These are phyloP conservation scores for Bodo saltans DNA, from an alignment of 78 protist genomes.

Conservation along the genomic window DNA sequence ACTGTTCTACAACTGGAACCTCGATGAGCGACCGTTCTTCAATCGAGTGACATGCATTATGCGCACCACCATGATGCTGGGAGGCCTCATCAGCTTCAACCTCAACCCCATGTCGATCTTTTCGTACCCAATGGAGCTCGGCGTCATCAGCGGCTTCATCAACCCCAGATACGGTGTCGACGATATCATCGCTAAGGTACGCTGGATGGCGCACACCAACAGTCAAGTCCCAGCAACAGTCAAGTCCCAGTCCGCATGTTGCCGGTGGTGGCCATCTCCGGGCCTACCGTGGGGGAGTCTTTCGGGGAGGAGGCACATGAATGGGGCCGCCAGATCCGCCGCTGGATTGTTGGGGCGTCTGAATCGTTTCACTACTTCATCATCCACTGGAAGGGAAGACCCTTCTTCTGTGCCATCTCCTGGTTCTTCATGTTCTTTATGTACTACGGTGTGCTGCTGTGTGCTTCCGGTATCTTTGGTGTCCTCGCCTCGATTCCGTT, in stretches of 20 bases:
- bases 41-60: conserved; percentile 17
- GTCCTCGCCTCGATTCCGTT: neutral
- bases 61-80: conserved; percentile 26
- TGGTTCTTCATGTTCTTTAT: conserved; percentile 23
- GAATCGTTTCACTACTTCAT: conserved; percentile 32
- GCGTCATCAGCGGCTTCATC: conserved; percentile 4
- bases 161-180: conserved; percentile 28
- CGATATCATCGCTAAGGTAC: conserved; percentile 24
- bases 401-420: neutral
- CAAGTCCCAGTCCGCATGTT: conserved; percentile 12
- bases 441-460: conserved; percentile 21
- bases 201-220: conserved; percentile 18
- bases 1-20: conserved; percentile 27
- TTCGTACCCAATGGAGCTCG: conserved; percentile 9
- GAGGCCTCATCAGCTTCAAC: conserved; percentile 14
- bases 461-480: neutral
- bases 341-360: conserved; percentile 30
- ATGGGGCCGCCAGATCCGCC: conserved; percentile 24
- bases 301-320: neutral
- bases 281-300: neutral
- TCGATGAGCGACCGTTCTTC: conserved; percentile 21
- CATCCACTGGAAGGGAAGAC: conserved; percentile 11
- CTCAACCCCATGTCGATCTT: conserved; percentile 27
- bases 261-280: conserved; percentile 17
- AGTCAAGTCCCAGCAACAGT: neutral